A percentile compares a stretch with the other conserved stretches of the same genome.
These are phyloP conservation scores for Diaporthe sp. DNA, from an alignment of 2,329 filamentous ascomycete species.

Conservation along the genomic window DNA sequence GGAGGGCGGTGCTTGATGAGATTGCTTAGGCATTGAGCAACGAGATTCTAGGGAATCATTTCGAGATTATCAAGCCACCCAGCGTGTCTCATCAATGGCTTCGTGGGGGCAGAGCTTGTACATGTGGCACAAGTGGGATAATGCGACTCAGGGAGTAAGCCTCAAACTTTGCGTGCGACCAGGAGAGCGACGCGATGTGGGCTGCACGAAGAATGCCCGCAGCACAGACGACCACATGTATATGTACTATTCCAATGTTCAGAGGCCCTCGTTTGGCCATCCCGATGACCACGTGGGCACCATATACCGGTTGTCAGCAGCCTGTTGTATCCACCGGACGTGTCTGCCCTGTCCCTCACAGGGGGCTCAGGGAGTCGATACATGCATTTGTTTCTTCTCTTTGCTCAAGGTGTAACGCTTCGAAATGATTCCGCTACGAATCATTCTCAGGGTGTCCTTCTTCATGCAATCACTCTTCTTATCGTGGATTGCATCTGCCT, in stretches of 20 bases:
- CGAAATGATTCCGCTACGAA: not conserved
- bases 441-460: too few relatives aligned
- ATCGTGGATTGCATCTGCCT: too few relatives aligned
- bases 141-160: rapidly evolving
- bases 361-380: too few relatives aligned
- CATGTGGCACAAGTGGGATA: not conserved
- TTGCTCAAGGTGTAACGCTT: not conserved
- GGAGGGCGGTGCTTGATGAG: conserved; percentile 60
- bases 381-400: not conserved
- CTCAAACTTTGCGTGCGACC: not conserved
- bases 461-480: too few relatives aligned
- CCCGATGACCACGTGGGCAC: too few relatives aligned
- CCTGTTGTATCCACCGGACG: rapidly evolving
- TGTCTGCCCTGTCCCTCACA: rapidly evolving
- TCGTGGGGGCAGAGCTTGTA: too few relatives aligned
- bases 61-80: too few relatives aligned
- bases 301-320: rapidly evolving
- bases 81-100: rapidly evolving
- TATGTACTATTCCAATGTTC: not conserved
- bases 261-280: rapidly evolving
- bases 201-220: not conserved
- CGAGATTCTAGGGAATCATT: rapidly evolving
- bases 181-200: not conserved
- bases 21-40: rapidly evolving
- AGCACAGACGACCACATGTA: not conserved